Conservation (phyloP, 441 rosid species). For the Gossypium schwendimanii region DNA sequence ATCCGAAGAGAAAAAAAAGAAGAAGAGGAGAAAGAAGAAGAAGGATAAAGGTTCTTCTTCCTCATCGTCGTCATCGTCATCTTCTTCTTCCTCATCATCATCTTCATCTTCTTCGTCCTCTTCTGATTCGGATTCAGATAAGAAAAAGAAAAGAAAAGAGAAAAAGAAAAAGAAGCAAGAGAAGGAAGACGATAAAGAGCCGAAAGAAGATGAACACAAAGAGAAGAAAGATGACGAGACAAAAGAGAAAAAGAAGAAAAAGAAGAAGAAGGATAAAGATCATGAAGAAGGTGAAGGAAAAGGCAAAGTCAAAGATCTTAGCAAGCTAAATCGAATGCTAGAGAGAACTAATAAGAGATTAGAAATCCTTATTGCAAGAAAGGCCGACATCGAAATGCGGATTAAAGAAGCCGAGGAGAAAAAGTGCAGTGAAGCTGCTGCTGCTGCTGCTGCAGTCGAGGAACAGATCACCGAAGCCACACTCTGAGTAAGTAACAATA, state of each 20-base stretch:
- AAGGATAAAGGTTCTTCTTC: not conserved
- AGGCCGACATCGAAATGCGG: not conserved
- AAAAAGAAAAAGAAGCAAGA: not conserved
- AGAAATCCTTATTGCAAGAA: not conserved
- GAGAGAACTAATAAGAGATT: not conserved
- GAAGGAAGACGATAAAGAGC: not conserved
- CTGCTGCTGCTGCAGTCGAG: not conserved
- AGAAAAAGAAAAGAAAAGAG: not conserved
- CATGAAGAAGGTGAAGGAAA: not conserved
- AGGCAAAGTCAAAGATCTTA: not conserved
- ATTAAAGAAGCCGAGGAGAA: not conserved
- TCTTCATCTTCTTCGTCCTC: not conserved
- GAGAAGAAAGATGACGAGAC: not conserved
- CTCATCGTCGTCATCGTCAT: not conserved
- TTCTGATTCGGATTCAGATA: not conserved
- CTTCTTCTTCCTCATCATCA: not conserved
- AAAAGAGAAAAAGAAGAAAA: not conserved
- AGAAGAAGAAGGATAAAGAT: not conserved
- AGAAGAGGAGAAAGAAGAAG: not conserved
- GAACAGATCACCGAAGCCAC: not conserved
- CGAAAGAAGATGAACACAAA: not conserved
- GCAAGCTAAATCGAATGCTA: not conserved
- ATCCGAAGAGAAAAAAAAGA: not conserved
- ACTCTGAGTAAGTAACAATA: not conserved
- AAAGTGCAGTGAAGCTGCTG: not conserved